Base-by-base conservation (phyloP, 768 basidiomycete species). In the Phylloporus sp. region DNA sequence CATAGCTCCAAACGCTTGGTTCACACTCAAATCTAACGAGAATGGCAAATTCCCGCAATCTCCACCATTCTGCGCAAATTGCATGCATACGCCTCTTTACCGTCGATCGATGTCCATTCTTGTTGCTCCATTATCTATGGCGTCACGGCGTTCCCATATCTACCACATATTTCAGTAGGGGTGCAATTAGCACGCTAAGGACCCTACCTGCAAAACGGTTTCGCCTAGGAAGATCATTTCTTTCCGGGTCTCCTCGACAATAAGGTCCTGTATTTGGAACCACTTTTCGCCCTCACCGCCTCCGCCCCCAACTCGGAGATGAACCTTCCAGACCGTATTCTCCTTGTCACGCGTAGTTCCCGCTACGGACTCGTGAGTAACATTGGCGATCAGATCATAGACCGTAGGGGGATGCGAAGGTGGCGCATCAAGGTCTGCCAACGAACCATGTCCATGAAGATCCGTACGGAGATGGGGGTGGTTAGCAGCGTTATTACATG, bases 221-320 rank as follows among this genome's bases (percentile, higher is more conserved):
- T 98, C 97, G 24, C 95, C 95, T 31, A 99, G 74, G 67, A 97
- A 94, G 48, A 99, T 95, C 91, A 99, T 94, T 65, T 97, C 93
- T 70, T 90, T 92, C 52, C 93, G 77, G n/a, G 91, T 89, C 64
- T 98, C 95, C 66, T 93, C 88, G 10, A 99, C 95, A 54, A 95
- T 89, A 51, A 99, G 76, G 73, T 99, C 95, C 70, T 97, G 93
- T 45, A 98, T 86, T 74, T 92, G 86, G 68, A 91, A 88, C 97
- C 97, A 98, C 65, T 88, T 91, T 70, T 97, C 95, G 45, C 75
- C 78, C 56, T 94, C 89, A 31, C 85, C 88, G 15, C 85, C 86
- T 45, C 84, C 86, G 16, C 83, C 80, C 26, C 82, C 81, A 45
- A 84, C 84, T 53, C 87, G 81, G 45, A 94, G 77, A 70, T 95